These are phyloP conservation scores for Aspergillus sparsus DNA, from an alignment of 495 filamentous ascomycete species.

Conservation along the genomic window DNA sequence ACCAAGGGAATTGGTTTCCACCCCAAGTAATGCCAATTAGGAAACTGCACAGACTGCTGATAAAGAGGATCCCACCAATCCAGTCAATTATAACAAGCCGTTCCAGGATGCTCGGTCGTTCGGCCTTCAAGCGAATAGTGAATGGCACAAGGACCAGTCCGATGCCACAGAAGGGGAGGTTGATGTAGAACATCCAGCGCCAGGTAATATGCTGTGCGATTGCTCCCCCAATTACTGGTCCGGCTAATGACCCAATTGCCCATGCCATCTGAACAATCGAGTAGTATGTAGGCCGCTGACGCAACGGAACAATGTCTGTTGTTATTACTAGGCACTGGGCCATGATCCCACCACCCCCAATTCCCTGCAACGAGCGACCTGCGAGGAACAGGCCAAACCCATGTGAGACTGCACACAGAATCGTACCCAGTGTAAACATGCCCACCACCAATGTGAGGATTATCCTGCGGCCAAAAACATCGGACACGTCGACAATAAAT, in stretches of 20 bases:
- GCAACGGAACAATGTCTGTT: conserved; percentile 38
- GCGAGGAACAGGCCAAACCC: conserved; percentile 20
- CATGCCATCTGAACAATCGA: conserved; percentile 28
- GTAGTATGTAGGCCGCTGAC: conserved; percentile 30
- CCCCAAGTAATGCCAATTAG: conserved; percentile 60
- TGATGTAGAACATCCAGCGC: conserved; percentile 28
- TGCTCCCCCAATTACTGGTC: conserved; percentile 1
- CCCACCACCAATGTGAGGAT: conserved; percentile 36
- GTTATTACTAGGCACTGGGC: conserved; percentile 25
- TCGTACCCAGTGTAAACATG: conserved; percentile 30
- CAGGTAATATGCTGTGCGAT: conserved; percentile 4
- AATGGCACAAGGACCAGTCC: conserved; percentile 29
- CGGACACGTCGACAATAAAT: conserved; percentile 49
- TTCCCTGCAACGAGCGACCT: conserved; percentile 33
- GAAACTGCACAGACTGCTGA: conserved; percentile 48
- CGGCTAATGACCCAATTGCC: conserved; percentile 35
- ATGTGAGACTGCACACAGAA: conserved; percentile 16
- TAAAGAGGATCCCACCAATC: conserved; percentile 48
- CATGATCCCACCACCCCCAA: conserved; percentile 35
- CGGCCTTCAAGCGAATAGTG: conserved; percentile 26
- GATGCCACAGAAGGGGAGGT: conserved; percentile 40
- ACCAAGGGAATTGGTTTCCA: conserved; percentile 54
- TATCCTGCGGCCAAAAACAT: conserved; percentile 47
- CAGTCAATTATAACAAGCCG: conserved; percentile 35
- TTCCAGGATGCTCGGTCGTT: conserved; percentile 18